phyloP scores from a whole-genome alignment of 176 grass and related monocot species.

The Panicum miliaceum region DNA sequence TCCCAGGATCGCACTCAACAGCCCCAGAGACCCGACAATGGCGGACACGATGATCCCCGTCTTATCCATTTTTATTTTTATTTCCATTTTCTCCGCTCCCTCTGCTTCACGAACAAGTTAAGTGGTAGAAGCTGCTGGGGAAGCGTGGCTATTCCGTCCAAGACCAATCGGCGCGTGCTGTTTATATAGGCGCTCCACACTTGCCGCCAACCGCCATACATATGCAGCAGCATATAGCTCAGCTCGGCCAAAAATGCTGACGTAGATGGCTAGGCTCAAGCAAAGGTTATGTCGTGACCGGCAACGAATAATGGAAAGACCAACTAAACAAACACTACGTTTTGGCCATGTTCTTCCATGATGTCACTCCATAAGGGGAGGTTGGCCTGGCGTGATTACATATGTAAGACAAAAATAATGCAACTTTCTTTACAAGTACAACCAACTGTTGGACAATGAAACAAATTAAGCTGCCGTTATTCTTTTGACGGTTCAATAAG shows the following conservation, averaged over 20 bases:
- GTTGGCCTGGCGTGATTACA: background rate
- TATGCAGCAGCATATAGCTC: background rate
- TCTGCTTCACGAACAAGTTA: background rate
- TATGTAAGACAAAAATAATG: background rate
- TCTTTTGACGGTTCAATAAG: background rate
- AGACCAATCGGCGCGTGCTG: background rate
- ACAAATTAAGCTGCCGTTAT: background rate
- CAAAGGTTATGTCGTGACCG: background rate
- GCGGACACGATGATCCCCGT: constrained; percentile 15
- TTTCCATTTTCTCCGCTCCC: background rate
- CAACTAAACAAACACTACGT: background rate
- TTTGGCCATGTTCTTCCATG: background rate
- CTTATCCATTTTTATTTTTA: background rate
- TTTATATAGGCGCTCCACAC: background rate
- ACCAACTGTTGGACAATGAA: background rate
- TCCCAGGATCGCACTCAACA: constrained; percentile 24
- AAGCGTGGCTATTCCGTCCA: background rate
- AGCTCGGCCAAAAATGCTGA: background rate
- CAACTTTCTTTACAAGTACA: background rate
- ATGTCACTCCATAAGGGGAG: background rate
- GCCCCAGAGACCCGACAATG: constrained; percentile 6
- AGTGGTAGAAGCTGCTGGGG: background rate
- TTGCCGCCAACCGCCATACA: background rate
- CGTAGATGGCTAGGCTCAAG: background rate
- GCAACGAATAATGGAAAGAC: background rate